Evolutionary conservation across 2,329 filamentous ascomycete species (phyloP).

Genomic region (Juglanconis juglandina): DNA sequence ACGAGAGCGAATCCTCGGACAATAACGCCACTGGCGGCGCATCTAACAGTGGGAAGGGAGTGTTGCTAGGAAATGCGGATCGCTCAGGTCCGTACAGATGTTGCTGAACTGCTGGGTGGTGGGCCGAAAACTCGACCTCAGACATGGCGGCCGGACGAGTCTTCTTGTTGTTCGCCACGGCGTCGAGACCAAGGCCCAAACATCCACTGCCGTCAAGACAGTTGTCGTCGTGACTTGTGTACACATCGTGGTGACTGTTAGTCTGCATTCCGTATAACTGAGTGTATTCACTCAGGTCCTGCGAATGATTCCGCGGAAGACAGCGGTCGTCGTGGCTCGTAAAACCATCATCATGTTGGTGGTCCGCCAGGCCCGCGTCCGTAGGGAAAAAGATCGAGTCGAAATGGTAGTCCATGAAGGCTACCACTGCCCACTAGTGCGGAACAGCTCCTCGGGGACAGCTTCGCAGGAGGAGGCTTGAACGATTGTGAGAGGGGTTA

Average conservation of each 20-base stretch:
- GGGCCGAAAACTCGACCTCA: not conserved
- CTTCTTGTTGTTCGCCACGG: not conserved
- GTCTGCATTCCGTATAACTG: not conserved
- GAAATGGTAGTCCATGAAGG: not conserved
- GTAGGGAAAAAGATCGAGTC: not conserved
- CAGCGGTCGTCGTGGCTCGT: not conserved
- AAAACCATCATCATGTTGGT: not conserved
- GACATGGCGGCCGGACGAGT: not conserved
- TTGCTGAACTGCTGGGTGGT: no score
- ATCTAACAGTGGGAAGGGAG: not conserved
- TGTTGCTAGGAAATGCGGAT: not conserved
- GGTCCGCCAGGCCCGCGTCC: not conserved
- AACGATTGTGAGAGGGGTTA: not conserved
- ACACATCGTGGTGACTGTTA: not conserved
- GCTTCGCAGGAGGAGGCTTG: not conserved
- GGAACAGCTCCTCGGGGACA: not conserved
- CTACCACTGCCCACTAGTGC: not conserved
- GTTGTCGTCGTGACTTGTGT: slow-evolving; percentile 16
- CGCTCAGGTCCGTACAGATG: not conserved
- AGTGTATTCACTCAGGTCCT: not conserved
- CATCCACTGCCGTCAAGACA: slow-evolving; percentile 17
- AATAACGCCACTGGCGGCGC: not conserved
- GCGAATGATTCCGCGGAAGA: not conserved
- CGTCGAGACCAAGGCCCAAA: slow-evolving; percentile 13
- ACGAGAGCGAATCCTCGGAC: no score